Evolutionary conservation across 352 stramenopile genomes (phyloP).

Genomic region (Pythium insidiosum): DNA sequence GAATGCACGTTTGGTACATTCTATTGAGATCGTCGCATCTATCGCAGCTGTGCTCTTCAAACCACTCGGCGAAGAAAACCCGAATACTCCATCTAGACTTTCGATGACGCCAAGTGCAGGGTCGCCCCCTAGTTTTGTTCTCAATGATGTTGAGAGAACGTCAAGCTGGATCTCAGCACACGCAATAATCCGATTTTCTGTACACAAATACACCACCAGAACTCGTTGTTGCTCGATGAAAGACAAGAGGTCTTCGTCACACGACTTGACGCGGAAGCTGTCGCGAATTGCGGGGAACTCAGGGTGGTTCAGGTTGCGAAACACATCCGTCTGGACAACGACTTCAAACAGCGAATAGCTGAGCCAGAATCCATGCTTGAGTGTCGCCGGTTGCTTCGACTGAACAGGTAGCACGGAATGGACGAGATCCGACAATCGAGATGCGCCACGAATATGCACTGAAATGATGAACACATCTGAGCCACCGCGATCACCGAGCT

Average conservation of each 20-base stretch:
- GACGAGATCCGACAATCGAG: too few species aligned
- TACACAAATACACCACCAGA: conserved; percentile 65
- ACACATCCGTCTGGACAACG: conserved; percentile 76
- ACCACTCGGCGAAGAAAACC: too few species aligned
- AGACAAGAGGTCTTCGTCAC: conserved; percentile 25
- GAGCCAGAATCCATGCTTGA: conserved; percentile 51
- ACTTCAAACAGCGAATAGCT: conserved; percentile 82
- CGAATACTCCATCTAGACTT: too few species aligned
- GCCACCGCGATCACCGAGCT: conserved; percentile 27
- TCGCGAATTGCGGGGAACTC: conserved; percentile 68
- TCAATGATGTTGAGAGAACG: conserved; percentile 18
- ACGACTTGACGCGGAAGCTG: conserved; percentile 62
- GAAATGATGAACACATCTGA: conserved; percentile 59
- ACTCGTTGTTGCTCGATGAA: conserved; percentile 22
- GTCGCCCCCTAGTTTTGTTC: too few species aligned
- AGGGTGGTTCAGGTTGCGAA: conserved; percentile 38
- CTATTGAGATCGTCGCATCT: too few species aligned
- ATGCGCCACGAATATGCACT: too few species aligned
- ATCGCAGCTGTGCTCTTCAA: too few species aligned
- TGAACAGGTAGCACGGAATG: too few species aligned
- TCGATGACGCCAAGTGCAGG: too few species aligned
- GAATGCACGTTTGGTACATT: too few species aligned
- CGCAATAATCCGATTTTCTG: conserved; percentile 47
- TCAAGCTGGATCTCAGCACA: conserved; percentile 46
- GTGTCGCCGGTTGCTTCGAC: conserved; percentile 16